Conservation (phyloP, 306 rosid species). For the Sechiopsis laciniata region DNA sequence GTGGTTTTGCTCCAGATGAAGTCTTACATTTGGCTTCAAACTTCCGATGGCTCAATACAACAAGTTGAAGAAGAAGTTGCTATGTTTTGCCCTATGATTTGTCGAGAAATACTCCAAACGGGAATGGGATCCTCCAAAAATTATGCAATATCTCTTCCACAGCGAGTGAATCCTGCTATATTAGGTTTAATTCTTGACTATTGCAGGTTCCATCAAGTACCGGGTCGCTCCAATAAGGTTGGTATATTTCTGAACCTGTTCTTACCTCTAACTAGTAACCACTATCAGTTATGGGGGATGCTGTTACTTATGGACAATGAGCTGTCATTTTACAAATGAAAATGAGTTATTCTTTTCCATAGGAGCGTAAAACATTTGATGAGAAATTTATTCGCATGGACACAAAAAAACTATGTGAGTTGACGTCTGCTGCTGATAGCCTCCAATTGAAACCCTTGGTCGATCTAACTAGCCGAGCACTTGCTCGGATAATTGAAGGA, state of each 20-base stretch:
- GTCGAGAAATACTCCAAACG: slow-evolving; percentile 64
- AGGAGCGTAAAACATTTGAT: slow-evolving; percentile 73
- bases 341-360: slow-evolving; percentile 30
- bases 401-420: slow-evolving; percentile 71
- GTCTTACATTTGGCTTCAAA: slow-evolving; percentile 84
- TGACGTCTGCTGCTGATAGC: slow-evolving; percentile 87
- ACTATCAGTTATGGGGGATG: slow-evolving; percentile 2
- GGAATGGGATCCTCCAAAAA: slow-evolving; percentile 85
- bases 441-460: slow-evolving; percentile 87
- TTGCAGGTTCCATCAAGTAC: slow-evolving; percentile 76
- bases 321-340: slow-evolving; percentile 25
- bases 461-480: slow-evolving; percentile 82
- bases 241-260: slow-evolving; percentile 18
- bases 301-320: slow-evolving; percentile 21
- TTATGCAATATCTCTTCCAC: slow-evolving; percentile 81
- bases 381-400: slow-evolving; percentile 71
- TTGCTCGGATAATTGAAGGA: slow-evolving; percentile 90
- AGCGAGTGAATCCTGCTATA: slow-evolving; percentile 66
- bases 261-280: not conserved
- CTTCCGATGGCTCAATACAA: slow-evolving; percentile 78
- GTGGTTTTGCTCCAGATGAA: slow-evolving; percentile 57
- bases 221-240: slow-evolving; percentile 83
- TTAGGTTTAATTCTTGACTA: slow-evolving; percentile 80
- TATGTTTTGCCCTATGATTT: slow-evolving; percentile 88
- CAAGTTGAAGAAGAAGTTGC: slow-evolving; percentile 93